A percentile compares a stretch with the other conserved stretches of the same genome.
These are phyloP conservation scores for Candida succiphila DNA, from an alignment of 805 yeast genomes.

Conservation along the genomic window DNA sequence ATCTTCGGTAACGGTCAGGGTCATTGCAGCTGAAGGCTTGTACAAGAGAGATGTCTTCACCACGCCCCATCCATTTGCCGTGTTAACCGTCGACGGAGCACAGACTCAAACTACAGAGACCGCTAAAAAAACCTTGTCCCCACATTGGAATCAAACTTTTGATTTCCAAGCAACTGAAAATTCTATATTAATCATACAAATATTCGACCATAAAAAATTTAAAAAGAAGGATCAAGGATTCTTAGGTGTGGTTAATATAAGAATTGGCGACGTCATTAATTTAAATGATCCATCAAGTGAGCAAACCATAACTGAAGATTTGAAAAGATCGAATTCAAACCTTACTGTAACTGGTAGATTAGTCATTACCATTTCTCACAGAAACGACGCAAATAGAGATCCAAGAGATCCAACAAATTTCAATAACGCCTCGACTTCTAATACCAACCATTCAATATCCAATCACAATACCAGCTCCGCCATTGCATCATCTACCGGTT, in stretches of 20 bases:
- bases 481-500: slow-evolving; percentile 5
- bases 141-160: slow-evolving; percentile 95
- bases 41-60: slow-evolving; percentile 92
- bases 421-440: slow-evolving; percentile 5
- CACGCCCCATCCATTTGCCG: slow-evolving; percentile 97
- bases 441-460: not conserved
- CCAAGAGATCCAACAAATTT: slow-evolving; percentile 21
- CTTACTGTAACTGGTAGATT: slow-evolving; percentile 90
- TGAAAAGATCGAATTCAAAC: slow-evolving; percentile 86
- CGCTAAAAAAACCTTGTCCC: slow-evolving; percentile 87
- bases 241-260: slow-evolving; percentile 87
- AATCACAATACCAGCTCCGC: too few relatives aligned
- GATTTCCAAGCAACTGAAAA: slow-evolving; percentile 68
- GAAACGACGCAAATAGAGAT: slow-evolving; percentile 11
- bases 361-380: slow-evolving; percentile 62
- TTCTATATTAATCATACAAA: slow-evolving; percentile 83
- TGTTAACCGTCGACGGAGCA: slow-evolving; percentile 92
- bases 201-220: slow-evolving; percentile 94
- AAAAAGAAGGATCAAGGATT: slow-evolving; percentile 98
- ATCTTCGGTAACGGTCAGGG: slow-evolving; percentile 46
- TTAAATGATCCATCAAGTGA: slow-evolving; percentile 38
- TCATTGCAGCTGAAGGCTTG: slow-evolving; percentile 93
- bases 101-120: slow-evolving; percentile 94
- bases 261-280: slow-evolving; percentile 84
- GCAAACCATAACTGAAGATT: slow-evolving; percentile 87